These are phyloP conservation scores for Aspergillus vadensis DNA, from an alignment of 2,329 filamentous ascomycete species.

Conservation along the genomic window DNA sequence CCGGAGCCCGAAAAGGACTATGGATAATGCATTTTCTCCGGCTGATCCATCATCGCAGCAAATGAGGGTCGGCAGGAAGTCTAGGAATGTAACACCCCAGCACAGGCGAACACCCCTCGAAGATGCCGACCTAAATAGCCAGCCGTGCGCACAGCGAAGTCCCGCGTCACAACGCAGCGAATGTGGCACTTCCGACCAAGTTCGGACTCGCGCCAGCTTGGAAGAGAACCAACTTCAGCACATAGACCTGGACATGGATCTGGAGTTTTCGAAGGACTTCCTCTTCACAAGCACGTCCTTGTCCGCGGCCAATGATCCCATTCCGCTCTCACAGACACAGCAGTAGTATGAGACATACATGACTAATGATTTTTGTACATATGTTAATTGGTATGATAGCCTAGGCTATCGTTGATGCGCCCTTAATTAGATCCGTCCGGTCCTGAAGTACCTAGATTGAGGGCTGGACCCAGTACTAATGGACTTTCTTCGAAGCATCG, in stretches of 20 bases:
- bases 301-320: constrained; percentile 25
- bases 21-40: constrained; percentile 23
- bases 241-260: constrained; percentile 36
- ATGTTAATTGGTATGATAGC: not conserved
- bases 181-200: constrained; percentile 11
- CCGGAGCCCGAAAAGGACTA: constrained; percentile 34
- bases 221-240: constrained; percentile 29
- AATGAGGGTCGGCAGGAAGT: constrained; percentile 4
- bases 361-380: not conserved
- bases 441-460: not conserved
- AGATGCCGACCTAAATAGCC: constrained; percentile 31
- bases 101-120: constrained; percentile 27
- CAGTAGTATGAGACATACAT: not conserved
- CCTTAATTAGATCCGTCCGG: not conserved
- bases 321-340: constrained; percentile 1
- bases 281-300: constrained; percentile 38
- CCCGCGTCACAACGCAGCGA: constrained; percentile 15
- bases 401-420: not conserved
- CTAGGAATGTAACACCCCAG: constrained; percentile 14
- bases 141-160: constrained; percentile 23
- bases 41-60: constrained; percentile 15
- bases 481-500: too few relatives aligned
- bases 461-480: not conserved
- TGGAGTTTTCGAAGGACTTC: constrained; percentile 41
- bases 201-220: constrained; percentile 10